Evolutionary conservation across 495 filamentous ascomycete species (phyloP).

Genomic region (Chaetomium tenue): DNA sequence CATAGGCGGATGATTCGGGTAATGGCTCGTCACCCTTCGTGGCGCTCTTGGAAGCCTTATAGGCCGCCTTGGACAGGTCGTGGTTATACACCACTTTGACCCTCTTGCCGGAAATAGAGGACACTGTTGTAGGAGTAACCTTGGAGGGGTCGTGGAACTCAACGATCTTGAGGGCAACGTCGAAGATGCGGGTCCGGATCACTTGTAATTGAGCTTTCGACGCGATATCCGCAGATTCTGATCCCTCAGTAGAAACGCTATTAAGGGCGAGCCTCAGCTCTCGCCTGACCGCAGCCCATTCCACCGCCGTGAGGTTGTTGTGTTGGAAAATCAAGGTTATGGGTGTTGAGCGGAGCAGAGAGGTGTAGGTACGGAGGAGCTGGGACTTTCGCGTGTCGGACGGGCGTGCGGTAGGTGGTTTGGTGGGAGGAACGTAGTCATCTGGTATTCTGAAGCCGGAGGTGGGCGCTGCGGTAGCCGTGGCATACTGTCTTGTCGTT

Average conservation of each 20-base stretch:
- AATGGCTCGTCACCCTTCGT: constrained; percentile 41
- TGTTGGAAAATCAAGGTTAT: constrained; percentile 93
- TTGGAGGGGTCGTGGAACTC: constrained; percentile 75
- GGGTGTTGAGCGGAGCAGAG: constrained; percentile 82
- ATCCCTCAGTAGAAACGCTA: constrained; percentile 47
- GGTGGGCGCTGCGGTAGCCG: constrained; percentile 36
- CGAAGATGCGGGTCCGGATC: constrained; percentile 85
- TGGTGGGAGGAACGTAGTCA: constrained; percentile 62
- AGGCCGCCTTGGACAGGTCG: constrained; percentile 68
- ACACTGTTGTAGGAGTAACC: constrained; percentile 25
- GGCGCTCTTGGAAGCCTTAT: constrained; percentile 55
- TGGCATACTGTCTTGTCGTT: constrained; percentile 39
- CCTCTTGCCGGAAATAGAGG: constrained; percentile 42
- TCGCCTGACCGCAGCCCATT: constrained; percentile 84
- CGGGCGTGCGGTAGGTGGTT: constrained; percentile 84
- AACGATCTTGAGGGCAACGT: constrained; percentile 74
- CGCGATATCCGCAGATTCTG: constrained; percentile 30
- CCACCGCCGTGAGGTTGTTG: constrained; percentile 83
- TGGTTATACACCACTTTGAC: constrained; percentile 55
- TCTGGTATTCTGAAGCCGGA: constrained; percentile 53
- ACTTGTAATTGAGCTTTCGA: constrained; percentile 70
- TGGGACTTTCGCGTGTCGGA: constrained; percentile 91
- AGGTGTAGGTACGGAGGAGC: constrained; percentile 89
- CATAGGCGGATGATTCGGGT: constrained; percentile 47
- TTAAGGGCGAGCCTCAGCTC: constrained; percentile 69